Evolutionary conservation across 345 rosid species (phyloP).

Genomic region (Pseudoturritis turrita): DNA sequence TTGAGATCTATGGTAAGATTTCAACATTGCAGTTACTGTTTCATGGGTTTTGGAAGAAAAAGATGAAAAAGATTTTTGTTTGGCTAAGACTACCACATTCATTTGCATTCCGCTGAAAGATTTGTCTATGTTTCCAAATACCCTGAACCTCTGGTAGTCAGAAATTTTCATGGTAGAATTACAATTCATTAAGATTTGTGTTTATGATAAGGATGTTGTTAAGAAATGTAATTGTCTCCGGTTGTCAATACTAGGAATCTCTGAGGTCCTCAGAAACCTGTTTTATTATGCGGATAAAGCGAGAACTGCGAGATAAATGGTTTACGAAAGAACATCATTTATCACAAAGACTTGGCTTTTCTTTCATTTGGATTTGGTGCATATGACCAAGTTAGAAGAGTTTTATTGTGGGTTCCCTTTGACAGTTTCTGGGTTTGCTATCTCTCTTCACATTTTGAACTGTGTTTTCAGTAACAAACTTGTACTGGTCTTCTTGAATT

Average conservation of each 20-base stretch:
- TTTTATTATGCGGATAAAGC: too few species aligned
- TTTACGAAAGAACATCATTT: background rate
- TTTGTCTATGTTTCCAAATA: background rate
- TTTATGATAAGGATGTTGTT: background rate
- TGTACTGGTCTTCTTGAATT: background rate
- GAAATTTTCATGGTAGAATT: background rate
- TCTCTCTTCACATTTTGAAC: background rate
- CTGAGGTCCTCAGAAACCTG: too few species aligned
- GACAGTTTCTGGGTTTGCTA: background rate
- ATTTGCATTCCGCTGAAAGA: background rate
- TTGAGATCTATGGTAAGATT: constrained; percentile 45
- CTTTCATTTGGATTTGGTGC: background rate
- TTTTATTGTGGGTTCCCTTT: background rate
- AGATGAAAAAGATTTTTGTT: background rate
- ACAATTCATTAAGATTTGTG: background rate
- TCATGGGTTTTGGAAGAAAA: background rate
- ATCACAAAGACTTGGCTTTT: background rate
- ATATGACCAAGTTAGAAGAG: background rate
- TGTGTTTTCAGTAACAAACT: background rate
- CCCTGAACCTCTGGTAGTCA: background rate
- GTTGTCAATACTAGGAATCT: background rate
- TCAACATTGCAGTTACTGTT: background rate
- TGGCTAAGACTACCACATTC: background rate
- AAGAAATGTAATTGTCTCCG: background rate
- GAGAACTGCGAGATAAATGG: background rate